Conservation (phyloP, 345 rosid species). For the Clausena lansium region DNA sequence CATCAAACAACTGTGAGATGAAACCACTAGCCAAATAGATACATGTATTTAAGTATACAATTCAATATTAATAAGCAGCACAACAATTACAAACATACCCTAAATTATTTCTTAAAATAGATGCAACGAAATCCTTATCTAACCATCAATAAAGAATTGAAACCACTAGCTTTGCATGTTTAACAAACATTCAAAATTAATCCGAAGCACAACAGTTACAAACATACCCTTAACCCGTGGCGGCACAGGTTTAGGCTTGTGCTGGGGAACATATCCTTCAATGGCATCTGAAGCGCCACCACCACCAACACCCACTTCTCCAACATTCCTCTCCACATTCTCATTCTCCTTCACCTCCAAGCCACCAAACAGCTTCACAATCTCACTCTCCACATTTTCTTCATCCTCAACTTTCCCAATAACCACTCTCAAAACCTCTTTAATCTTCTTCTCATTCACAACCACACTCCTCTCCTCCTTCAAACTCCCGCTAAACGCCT, state of each 20-base stretch:
- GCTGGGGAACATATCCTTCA: slow-evolving; percentile 83
- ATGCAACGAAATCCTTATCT: too few relatives aligned
- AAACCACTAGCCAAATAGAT: too few relatives aligned
- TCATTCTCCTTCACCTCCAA: slow-evolving; percentile 42
- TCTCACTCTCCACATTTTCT: not conserved
- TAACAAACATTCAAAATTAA: too few relatives aligned
- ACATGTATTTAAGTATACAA: too few relatives aligned
- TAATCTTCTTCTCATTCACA: slow-evolving; percentile 39
- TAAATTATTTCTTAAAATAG: too few relatives aligned
- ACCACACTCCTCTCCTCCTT: slow-evolving; percentile 53
- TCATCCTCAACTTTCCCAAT: slow-evolving; percentile 24
- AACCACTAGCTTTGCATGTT: too few relatives aligned
- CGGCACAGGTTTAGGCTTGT: not conserved
- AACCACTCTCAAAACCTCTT: slow-evolving; percentile 50
- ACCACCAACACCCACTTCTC: slow-evolving; percentile 37
- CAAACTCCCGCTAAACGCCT: slow-evolving; percentile 49
- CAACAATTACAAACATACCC: too few relatives aligned
- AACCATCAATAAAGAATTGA: too few relatives aligned
- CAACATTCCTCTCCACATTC: slow-evolving; percentile 30
- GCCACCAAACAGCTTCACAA: slow-evolving; percentile 2
- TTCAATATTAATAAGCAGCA: too few relatives aligned
- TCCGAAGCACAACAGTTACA: too few relatives aligned
- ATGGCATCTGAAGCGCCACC: slow-evolving; percentile 77
- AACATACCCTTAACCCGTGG: too few relatives aligned
- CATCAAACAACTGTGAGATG: too few relatives aligned